Conservation (phyloP, 306 rosid species). For the Pachyrhizus erosus region DNA sequence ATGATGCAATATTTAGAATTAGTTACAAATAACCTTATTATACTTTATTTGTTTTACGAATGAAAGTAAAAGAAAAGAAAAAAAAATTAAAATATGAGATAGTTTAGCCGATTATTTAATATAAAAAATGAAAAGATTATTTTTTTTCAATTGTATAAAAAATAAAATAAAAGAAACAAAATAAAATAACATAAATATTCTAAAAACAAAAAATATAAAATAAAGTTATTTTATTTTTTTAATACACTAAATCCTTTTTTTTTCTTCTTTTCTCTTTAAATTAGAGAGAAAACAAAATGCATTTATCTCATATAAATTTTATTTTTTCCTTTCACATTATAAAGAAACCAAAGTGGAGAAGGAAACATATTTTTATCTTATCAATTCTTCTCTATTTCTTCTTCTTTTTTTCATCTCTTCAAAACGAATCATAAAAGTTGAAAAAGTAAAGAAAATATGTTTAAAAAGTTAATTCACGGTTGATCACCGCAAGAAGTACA, state of each 20-base stretch:
- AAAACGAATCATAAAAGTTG: background rate
- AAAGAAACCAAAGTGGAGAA: background rate
- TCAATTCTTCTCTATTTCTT: background rate
- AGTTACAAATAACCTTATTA: background rate
- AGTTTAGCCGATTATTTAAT: too few relatives aligned
- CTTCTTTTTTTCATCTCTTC: background rate
- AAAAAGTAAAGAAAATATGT: background rate
- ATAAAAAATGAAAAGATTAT: too few relatives aligned
- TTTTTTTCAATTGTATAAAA: too few relatives aligned
- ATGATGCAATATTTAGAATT: background rate
- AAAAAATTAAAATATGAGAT: too few relatives aligned
- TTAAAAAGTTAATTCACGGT: background rate
- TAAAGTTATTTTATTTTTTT: too few relatives aligned
- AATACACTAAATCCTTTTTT: background rate
- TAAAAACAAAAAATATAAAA: too few relatives aligned
- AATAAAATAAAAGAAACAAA: too few relatives aligned
- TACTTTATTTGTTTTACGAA: too few relatives aligned
- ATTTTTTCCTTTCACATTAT: background rate
- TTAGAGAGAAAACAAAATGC: background rate
- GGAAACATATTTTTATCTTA: background rate
- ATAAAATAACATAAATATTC: too few relatives aligned
- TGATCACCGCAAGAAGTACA: background rate
- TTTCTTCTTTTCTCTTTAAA: background rate
- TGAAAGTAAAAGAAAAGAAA: too few relatives aligned
- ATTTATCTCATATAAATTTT: background rate